These are phyloP conservation scores for Neurospora africana DNA, from an alignment of 495 filamentous ascomycete genomes.

Conservation along the genomic window DNA sequence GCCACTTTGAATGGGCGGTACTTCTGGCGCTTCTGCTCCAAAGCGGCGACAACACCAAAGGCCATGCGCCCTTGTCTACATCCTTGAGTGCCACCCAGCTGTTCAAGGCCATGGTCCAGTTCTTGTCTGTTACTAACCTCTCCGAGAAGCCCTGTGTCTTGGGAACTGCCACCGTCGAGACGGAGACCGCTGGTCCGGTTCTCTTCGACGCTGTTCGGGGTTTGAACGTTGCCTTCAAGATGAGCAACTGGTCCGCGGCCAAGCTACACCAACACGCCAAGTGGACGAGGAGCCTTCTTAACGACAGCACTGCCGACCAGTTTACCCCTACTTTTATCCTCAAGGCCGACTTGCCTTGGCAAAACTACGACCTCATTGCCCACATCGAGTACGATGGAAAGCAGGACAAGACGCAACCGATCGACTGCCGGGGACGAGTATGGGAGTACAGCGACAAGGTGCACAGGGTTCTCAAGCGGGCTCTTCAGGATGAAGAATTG, in stretches of 20 bases:
- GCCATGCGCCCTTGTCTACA: slow-evolving; percentile 57
- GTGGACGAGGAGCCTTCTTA: slow-evolving; percentile 59
- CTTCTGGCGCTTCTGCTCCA: slow-evolving; percentile 73
- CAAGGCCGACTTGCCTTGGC: slow-evolving; percentile 53
- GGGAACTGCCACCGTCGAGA: slow-evolving; percentile 16
- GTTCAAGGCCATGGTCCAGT: slow-evolving; percentile 85
- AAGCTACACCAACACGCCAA: slow-evolving; percentile 60
- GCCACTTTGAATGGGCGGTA: slow-evolving; percentile 80
- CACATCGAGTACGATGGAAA: slow-evolving; percentile 15
- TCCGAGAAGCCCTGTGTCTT: slow-evolving; percentile 51
- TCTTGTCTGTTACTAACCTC: slow-evolving; percentile 62
- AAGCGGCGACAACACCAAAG: slow-evolving; percentile 52
- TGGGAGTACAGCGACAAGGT: slow-evolving; percentile 37
- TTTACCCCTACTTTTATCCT: slow-evolving; percentile 76
- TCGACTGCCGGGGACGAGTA: slow-evolving; percentile 21
- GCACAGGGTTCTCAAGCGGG: slow-evolving; percentile 53
- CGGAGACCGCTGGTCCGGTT: slow-evolving; percentile 30
- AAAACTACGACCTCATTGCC: slow-evolving; percentile 58
- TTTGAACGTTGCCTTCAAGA: slow-evolving; percentile 83
- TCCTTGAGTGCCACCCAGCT: slow-evolving; percentile 87
- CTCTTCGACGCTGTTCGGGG: slow-evolving; percentile 60
- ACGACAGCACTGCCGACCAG: slow-evolving; percentile 62
- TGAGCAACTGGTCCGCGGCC: slow-evolving; percentile 75
- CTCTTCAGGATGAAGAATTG: slow-evolving; percentile 36
- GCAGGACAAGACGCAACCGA: slow-evolving; percentile 6